phyloP scores from a whole-genome alignment of 108 stramenopile species.

The Nitzschia sp. region DNA sequence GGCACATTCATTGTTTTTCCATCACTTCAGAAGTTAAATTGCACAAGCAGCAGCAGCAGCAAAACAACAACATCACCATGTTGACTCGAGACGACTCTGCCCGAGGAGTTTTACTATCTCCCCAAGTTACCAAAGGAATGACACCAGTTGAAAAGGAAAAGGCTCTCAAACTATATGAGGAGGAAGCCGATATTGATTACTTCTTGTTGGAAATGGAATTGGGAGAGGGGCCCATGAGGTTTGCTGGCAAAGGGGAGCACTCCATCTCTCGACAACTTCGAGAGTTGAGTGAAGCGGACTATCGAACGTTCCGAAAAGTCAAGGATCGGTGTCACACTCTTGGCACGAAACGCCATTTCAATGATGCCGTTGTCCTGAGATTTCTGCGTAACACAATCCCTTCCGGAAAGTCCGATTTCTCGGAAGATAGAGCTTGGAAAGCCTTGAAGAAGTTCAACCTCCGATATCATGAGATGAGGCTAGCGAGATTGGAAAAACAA shows the following conservation, averaged over 20 bases:
- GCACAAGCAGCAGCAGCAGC: not conserved
- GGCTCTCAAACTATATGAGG: not conserved
- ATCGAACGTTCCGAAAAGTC: conserved; percentile 31
- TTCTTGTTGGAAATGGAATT: conserved; percentile 2
- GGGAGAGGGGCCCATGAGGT: conserved; percentile 33
- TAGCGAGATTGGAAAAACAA: conserved; percentile 15
- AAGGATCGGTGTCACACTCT: conserved; percentile 16
- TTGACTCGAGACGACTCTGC: not conserved
- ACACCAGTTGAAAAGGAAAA: not conserved
- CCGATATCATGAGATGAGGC: conserved; percentile 13
- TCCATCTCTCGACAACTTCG: conserved; percentile 31
- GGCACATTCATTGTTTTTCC: too few species aligned
- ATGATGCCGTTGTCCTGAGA: conserved; percentile 36
- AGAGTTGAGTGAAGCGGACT: conserved; percentile 21
- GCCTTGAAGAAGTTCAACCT: conserved; percentile 35
- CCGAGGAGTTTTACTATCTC: not conserved
- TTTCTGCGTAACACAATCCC: conserved; percentile 39
- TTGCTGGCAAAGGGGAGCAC: conserved; percentile 30
- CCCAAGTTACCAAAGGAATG: not conserved
- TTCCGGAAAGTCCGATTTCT: conserved; percentile 28
- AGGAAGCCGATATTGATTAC: not conserved
- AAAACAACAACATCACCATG: conserved; percentile 1
- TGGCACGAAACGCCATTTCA: conserved; percentile 1
- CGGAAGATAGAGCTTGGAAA: conserved; percentile 29
- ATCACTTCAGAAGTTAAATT: too few species aligned